Evolutionary conservation across 352 stramenopile species (phyloP).

Genomic region (Stephanocyclus meneghinianus): DNA sequence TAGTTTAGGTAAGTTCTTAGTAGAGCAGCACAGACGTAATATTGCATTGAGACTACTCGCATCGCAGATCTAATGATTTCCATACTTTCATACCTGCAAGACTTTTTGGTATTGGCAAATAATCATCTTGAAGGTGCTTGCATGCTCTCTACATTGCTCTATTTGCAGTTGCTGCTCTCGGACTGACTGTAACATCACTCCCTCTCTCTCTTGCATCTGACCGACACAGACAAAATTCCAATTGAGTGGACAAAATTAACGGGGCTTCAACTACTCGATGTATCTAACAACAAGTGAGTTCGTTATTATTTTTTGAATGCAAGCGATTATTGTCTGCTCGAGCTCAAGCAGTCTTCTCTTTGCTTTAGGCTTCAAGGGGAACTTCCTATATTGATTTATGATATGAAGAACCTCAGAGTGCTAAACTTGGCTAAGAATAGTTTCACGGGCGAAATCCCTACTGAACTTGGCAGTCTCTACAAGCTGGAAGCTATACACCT

Average conservation of each 20-base stretch:
- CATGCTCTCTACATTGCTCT: neutral
- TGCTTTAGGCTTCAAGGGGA: conserved; percentile 4
- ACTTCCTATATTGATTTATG: conserved; percentile 31
- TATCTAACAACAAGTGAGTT: conserved; percentile 41
- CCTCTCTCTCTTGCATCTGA: neutral
- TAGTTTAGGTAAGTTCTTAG: conserved; percentile 24
- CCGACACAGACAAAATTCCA: conserved; percentile 11
- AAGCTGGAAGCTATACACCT: conserved; percentile 52
- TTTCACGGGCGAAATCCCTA: conserved; percentile 43
- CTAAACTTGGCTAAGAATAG: conserved; percentile 52
- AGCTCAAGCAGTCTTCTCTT: conserved; percentile 9
- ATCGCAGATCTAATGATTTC: neutral
- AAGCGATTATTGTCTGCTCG: neutral
- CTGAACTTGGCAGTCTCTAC: conserved; percentile 49
- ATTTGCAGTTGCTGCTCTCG: neutral
- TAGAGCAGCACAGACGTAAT: no score
- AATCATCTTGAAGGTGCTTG: conserved; percentile 47
- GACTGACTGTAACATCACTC: neutral
- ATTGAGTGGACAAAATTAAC: conserved; percentile 29
- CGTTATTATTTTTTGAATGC: neutral
- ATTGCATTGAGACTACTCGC: neutral
- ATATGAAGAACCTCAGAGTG: conserved; percentile 48
- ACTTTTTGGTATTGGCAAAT: conserved; percentile 43
- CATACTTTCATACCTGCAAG: neutral
- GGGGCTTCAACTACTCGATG: conserved; percentile 36